Percentiles rank a stretch among this genome's conserved stretches.
Evolutionary conservation across 2,329 filamentous ascomycete genomes (phyloP).

Genomic region (Fusarium avenaceum): DNA sequence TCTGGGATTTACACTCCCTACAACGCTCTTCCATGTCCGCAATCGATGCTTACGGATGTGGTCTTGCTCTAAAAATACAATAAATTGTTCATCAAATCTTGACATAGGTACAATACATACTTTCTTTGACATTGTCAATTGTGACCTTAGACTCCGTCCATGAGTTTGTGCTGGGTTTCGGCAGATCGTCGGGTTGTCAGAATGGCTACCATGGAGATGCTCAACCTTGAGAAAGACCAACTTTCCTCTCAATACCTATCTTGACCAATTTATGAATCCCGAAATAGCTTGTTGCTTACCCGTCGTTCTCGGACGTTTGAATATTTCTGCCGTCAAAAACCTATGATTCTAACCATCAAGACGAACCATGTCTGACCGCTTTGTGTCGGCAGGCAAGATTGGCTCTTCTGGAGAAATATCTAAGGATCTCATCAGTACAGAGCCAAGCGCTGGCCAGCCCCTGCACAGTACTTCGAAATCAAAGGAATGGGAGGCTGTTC

Average conservation of each 20-base stretch:
- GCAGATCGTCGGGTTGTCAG: constrained; percentile 29
- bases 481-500: constrained; percentile 74
- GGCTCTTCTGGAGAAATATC: constrained; percentile 43
- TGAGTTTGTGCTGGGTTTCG: neutral
- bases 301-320: neutral
- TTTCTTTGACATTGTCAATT: neutral
- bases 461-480: constrained; percentile 44
- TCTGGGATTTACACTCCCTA: constrained; percentile 10
- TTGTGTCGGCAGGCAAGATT: constrained; percentile 69
- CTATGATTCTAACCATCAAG: neutral
- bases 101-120: neutral
- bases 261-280: neutral
- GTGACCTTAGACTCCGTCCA: neutral
- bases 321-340: neutral
- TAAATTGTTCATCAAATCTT: neutral
- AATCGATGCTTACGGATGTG: neutral
- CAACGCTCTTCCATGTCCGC: neutral
- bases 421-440: constrained; percentile 36
- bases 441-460: constrained; percentile 22
- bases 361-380: constrained; percentile 64
- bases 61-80: neutral
- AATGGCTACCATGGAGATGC: neutral
- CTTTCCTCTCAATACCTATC: neutral
- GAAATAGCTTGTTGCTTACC: neutral
- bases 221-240: neutral